Conservation (phyloP, 306 rosid species). For the Casuarina glauca region DNA sequence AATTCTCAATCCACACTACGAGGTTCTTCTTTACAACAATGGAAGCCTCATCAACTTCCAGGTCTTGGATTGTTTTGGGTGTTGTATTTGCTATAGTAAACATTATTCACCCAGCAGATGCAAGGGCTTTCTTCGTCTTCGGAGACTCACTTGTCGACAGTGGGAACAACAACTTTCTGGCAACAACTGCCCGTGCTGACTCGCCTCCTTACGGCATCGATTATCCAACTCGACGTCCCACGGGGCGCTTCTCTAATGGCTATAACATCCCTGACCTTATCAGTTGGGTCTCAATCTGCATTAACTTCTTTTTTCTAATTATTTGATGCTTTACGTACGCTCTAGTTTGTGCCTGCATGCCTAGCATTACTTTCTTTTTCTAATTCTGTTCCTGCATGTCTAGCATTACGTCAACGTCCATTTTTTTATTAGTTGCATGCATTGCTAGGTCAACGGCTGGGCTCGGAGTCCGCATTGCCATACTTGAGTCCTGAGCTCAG, state of each 20-base stretch:
- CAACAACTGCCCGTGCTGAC: constrained; percentile 64
- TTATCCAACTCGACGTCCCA: constrained; percentile 49
- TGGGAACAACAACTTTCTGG: constrained; percentile 65
- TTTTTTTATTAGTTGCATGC: background rate
- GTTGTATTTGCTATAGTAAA: constrained; percentile 10
- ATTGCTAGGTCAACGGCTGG: constrained; percentile 55
- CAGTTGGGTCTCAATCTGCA: constrained; percentile 28
- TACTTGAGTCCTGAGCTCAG: constrained; percentile 67
- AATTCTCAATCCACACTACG: background rate
- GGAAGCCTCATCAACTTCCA: background rate
- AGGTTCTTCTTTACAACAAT: background rate
- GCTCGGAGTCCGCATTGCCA: constrained; percentile 53
- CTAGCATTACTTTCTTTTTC: no score
- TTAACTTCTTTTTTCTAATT: background rate
- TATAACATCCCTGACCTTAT: constrained; percentile 64
- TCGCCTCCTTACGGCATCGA: constrained; percentile 74
- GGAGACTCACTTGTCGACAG: constrained; percentile 71
- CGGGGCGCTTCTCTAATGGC: constrained; percentile 75
- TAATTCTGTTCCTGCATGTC: background rate
- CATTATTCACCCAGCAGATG: constrained; percentile 25
- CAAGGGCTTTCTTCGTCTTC: constrained; percentile 63
- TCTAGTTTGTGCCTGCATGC: no score
- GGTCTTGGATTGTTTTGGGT: constrained; percentile 5
- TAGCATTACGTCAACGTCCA: no score
- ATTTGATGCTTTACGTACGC: background rate